Percentiles rank a stretch among this genome's conserved stretches.
These are phyloP conservation scores for Calonectria naviculata DNA, from an alignment of 2,329 filamentous ascomycete species.

Conservation along the genomic window DNA sequence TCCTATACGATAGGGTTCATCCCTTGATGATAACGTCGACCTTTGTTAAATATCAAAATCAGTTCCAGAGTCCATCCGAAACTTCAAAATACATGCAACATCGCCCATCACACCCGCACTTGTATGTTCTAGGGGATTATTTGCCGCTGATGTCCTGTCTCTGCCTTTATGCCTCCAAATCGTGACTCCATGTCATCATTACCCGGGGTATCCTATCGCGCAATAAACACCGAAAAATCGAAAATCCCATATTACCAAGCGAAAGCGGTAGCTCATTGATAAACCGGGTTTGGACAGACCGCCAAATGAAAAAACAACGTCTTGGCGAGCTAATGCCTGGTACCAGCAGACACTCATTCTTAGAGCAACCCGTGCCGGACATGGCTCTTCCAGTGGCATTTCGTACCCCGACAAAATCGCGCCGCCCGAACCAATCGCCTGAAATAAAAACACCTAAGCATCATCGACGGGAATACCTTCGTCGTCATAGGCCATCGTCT, in stretches of 20 bases:
- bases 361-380: background rate
- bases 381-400: background rate
- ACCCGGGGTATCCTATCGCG: background rate
- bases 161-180: background rate
- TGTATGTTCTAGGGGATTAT: background rate
- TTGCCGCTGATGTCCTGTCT: background rate
- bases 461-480: conserved; percentile 44
- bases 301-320: background rate
- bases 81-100: background rate
- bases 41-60: too few relatives aligned
- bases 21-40: too few relatives aligned
- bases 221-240: background rate
- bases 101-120: too few relatives aligned
- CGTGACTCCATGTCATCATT: background rate
- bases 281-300: background rate
- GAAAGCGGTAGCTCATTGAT: background rate
- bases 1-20: too few relatives aligned
- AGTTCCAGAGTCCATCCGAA: background rate
- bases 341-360: background rate
- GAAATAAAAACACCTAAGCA: conserved; percentile 27
- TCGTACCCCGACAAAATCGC: background rate
- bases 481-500: conserved; percentile 43
- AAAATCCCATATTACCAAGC: background rate
- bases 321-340: background rate
- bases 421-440: background rate